Base-by-base conservation (phyloP, 805 yeast species). In the Ogataea ramenticola region DNA sequence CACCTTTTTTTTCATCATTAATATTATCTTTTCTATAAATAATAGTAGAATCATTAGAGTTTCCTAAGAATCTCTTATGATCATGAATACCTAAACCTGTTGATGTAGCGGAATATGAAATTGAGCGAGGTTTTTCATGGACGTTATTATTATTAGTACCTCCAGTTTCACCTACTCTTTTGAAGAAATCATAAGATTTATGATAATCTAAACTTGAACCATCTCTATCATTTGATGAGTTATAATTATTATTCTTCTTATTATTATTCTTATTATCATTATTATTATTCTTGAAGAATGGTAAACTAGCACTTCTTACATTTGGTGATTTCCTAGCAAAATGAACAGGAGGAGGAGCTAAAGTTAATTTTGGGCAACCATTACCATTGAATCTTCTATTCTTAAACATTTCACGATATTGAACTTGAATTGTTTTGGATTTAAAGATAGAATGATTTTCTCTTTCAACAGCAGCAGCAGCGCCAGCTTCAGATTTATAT, bases 311-410 rank as follows among this genome's bases (percentile, higher is more conserved):
- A 16, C 27, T 21, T 21, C 38, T 35, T 15, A 19, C 11, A 1
- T 58, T 54, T 17, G 64, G 45, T 21, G 60, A 68, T 57, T 73
- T 69, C 47, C 67, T 61, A 38, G 73, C 74, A 48, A 82, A 70
- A 54, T 81, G 80, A 32, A 86, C 80, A 3, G 95, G 95, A 4
- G 95, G 91, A 9, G 95, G 95, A 0, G 95, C 95, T 45, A 85
- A 68, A 31, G 55, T 51, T 46, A 65, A 49, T 43, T 53, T 50
- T 20, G 57, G 56, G 10, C 15, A n/a, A 36, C 57, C 58, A 40
- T 30, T 37, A 34, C 10, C 24, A 2, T 5, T 16, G 43, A 46
- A 49, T n/a, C 44, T 51, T 11, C 39, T 14, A 41, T 49, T 57
- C 46, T 64, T 69, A 48, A 71, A 68, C 54, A 79, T 62, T 58